Evolutionary conservation across 2,329 filamentous ascomycete species (phyloP), one percentile per base, ranked within the genome.

Genomic region (Aspergillus pseudoviridinutans): DNA sequence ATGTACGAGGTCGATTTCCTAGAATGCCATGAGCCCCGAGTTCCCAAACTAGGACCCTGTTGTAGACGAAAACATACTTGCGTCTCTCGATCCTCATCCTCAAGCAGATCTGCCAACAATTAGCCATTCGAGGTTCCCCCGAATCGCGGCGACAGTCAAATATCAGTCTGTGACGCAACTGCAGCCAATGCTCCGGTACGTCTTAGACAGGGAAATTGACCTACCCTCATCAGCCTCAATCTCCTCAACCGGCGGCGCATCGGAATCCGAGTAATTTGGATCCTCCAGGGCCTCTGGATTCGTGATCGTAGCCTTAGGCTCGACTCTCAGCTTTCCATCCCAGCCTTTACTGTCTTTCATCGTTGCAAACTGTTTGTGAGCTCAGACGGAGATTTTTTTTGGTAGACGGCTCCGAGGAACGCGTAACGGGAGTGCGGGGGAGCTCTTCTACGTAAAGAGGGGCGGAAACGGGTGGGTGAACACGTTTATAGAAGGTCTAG

Each of bases 1-100:
- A 74, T 97, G 93, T n/a, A 92, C 87, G 59, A 92, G 87, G 70
- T 94, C 90, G 68, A 99, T 93, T 68, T 96, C 91, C 76, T 92
- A 60, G 29, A 24, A 7, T 9, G 4, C 6, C 24, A 56, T 58
- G 27, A 53, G 41, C 52, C 17, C 25, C 59, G 44, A 71, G 49
- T 61, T 63, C 32, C 20, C 50, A 29, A 49, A 17, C 5, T 32
- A 17, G 5, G 32, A 8, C 14, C 5, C 32, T 38, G 14, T 7
- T 29, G 38, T 42, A 29, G 28, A 20, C 35, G 8, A 50, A 35
- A 49, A 28, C 67, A 55, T 71, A 79, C 80, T 67, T 86, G 82
- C 46, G 78, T 75, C 38, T 85, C 78, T 24, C 76, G 73, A 51
- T 83, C 79, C 60, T 84, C 80, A 50, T 84, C 84, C 52, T 85